Percentiles rank a stretch among this genome's conserved stretches.
These are phyloP conservation scores for Gloeostereum incarnatum DNA, from an alignment of 768 basidiomycete genomes.

Conservation along the genomic window DNA sequence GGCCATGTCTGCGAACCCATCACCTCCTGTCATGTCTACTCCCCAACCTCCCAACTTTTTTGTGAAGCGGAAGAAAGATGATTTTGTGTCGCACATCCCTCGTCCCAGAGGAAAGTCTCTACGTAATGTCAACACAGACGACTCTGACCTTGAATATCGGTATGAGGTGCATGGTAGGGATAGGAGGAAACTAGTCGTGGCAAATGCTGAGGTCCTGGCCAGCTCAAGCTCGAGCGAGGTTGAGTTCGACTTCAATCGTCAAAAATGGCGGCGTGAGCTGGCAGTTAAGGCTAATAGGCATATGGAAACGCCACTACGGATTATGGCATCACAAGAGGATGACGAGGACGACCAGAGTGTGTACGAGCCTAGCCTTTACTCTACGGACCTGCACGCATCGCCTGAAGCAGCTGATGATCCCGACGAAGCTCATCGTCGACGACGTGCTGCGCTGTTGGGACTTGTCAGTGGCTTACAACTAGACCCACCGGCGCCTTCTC, in stretches of 20 bases:
- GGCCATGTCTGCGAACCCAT: not conserved
- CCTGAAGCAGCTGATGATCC: conserved; percentile 3
- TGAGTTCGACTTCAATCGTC: not conserved
- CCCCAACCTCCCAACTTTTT: not conserved
- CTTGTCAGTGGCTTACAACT: conserved; percentile 27
- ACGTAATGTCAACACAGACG: conserved; percentile 14
- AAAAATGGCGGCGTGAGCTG: not conserved
- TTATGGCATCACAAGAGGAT: not conserved
- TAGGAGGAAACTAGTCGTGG: conserved; percentile 32
- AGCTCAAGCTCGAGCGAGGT: conserved; percentile 21
- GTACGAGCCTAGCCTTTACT: not conserved
- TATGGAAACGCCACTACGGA: not conserved
- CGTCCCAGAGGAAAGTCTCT: conserved; percentile 4
- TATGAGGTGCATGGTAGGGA: conserved; percentile 17
- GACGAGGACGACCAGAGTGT: not conserved
- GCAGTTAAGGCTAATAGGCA: not conserved
- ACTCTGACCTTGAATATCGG: conserved; percentile 33
- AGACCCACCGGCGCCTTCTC: too few relatives aligned
- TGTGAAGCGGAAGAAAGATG: not conserved
- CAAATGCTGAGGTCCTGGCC: conserved; percentile 31
- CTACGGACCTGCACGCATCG: not conserved
- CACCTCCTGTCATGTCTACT: not conserved
- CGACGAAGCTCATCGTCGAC: conserved; percentile 16
- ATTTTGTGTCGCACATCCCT: not conserved
- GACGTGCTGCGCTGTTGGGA: conserved; percentile 25